Evolutionary conservation across 257 asterid genomes (phyloP), one percentile per base, ranked within the genome.

Genomic region (Paulownia fortunei): DNA sequence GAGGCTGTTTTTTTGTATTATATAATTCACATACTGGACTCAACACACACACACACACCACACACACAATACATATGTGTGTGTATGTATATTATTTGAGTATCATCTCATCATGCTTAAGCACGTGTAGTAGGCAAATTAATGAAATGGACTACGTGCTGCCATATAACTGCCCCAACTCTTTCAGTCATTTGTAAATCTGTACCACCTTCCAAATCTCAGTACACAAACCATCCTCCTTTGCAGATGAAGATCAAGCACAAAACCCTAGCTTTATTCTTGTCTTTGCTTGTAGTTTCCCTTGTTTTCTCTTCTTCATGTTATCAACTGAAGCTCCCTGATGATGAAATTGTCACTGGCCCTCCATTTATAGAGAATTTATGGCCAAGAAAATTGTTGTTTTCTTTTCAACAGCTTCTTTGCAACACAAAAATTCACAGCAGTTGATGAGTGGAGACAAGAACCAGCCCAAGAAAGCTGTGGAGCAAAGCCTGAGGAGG

Each of bases 401-500:
- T 59, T 30, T 41, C 81, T 18, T 27, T 15, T 67, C 54, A 12
- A 55, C 77, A 18, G 47, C 60, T 61, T 37, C 71, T 10, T 34
- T 18, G 32, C 30, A 36, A 8, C 71, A 64, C 51, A 19, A 6
- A 18, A 16, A 62, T 13, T 49, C 63, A 30, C 46, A 59, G 16
- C 8, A 12, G 67, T 2, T 30, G 67, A 39, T 16, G 0, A 23
- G 16, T 0, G 68, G 58, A 58, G 56, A 55, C 51, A 78, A 58
- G 62, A 78, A 60, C n/a, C 77, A 59, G 82, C 30, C 72, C 77
- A 70, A 78, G 77, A 78, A 78, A 78, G 82, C 73, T 70, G 73
- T 78, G 82, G 82, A 78, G 64, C 77, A 78, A 62, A 70, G 77
- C 77, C 59, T 78, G 34, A 71, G 73, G 73, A 70, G 44, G 23